Evolutionary conservation across 306 rosid species (phyloP), one percentile per base, ranked within the genome.

Genomic region (Cicer judaicum): DNA sequence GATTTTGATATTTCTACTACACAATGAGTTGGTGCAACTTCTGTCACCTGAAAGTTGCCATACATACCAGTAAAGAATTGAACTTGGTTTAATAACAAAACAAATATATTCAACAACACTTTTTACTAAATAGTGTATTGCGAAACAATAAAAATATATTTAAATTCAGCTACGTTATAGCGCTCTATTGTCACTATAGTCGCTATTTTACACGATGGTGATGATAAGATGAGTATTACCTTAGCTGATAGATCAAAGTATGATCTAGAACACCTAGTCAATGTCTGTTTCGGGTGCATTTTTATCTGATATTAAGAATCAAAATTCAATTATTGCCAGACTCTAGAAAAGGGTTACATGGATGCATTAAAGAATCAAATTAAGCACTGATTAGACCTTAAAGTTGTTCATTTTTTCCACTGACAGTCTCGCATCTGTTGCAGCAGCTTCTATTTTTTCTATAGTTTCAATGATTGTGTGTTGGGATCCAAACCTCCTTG

Each of bases 381-480:
- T 18, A 52, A 57, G 19, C 52, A 38, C 1, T 7, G 40, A 15
- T 63, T 70, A 53, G 76, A 85, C 96, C 90, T 79, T 88, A 44
- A 70, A 79, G 66, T 86, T 82, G 78, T 84, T 92, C 63, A 42
- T 78, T 84, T 75, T 88, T 82, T 87, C 89, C 43, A 87, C 79
- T 1, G 89, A 80, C 59, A 92, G 72, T 43, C 88, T 84, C 43
- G 64, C 85, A 80, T 85, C 87, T 18, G 80, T 81, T 61, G 97
- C 96, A 54, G 97, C 97, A 48, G 96, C 88, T 88, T 92, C 88
- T 54, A 89, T 89, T 84, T 87, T 92, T 79, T 81, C 82, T 36
- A 89, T 79, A 0, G 97, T 92, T 88, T 92, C 93, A 68, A 16
- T 21, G 36, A 88, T 73, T 66, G 82, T 79, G 68, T 85, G 89